phyloP scores from a whole-genome alignment of 345 rosid species.

The Cochlearia excelsa region DNA sequence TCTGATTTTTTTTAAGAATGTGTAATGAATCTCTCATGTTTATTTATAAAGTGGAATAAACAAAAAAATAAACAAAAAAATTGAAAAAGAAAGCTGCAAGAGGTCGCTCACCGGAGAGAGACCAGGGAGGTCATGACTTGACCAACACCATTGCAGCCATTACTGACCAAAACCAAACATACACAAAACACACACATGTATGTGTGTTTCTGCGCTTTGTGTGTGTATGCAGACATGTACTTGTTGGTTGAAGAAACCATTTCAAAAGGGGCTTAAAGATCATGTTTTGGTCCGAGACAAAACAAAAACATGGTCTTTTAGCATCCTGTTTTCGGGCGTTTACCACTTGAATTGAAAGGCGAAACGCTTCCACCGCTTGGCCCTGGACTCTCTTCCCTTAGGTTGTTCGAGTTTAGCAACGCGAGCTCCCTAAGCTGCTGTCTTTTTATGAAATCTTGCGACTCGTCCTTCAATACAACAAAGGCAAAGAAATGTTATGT shows the following conservation, averaged over 20 bases:
- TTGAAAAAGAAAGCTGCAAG: slow-evolving; percentile 19
- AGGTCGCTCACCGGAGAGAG: slow-evolving; percentile 39
- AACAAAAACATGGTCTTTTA: slow-evolving; percentile 30
- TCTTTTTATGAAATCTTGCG: slow-evolving; percentile 92
- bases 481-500: background rate
- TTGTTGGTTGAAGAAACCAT: slow-evolving; percentile 23
- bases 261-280: background rate
- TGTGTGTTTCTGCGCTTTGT: background rate
- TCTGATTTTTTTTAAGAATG: slow-evolving; percentile 25
- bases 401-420: slow-evolving; percentile 80
- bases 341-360: slow-evolving; percentile 96
- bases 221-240: slow-evolving; percentile 33
- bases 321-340: slow-evolving; percentile 96
- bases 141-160: slow-evolving; percentile 37
- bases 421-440: slow-evolving; percentile 96
- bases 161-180: slow-evolving; percentile 22
- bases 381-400: slow-evolving; percentile 97
- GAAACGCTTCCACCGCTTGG: slow-evolving; percentile 81
- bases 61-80: slow-evolving; percentile 5
- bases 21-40: slow-evolving; percentile 30
- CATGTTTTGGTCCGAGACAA: background rate
- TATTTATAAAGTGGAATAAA: slow-evolving; percentile 19
- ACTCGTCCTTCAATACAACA: slow-evolving; percentile 69
- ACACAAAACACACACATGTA: background rate
- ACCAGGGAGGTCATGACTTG: slow-evolving; percentile 23